phyloP scores from a whole-genome alignment of 164 flowering plant genomes.

The Sextonia rubra region DNA sequence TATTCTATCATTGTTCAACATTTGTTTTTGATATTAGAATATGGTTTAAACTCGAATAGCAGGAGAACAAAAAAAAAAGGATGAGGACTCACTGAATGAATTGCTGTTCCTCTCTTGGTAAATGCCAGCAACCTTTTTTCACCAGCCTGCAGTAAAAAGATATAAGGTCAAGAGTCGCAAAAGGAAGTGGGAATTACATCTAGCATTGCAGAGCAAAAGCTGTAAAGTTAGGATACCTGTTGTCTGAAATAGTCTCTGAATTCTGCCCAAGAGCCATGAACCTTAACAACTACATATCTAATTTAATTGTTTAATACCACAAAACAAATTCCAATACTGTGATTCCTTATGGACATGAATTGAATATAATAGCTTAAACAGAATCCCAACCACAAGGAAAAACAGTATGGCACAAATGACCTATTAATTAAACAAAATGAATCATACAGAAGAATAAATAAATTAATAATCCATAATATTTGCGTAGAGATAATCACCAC shows the following conservation, averaged over 20 bases:
- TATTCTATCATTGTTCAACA: too few species aligned
- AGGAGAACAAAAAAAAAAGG: neutral
- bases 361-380: neutral
- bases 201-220: neutral
- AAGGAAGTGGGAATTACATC: neutral
- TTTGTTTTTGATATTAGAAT: too few species aligned
- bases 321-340: neutral
- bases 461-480: neutral
- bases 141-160: constrained; percentile 53
- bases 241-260: constrained; percentile 67
- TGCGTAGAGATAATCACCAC: neutral
- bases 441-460: neutral
- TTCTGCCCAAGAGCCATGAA: constrained; percentile 87
- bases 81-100: constrained; percentile 66
- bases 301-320: constrained; percentile 20
- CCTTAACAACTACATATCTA: constrained; percentile 92
- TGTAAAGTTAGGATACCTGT: constrained; percentile 37
- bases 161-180: neutral
- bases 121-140: constrained; percentile 82
- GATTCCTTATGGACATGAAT: neutral
- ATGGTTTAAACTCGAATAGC: neutral
- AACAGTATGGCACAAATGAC: neutral
- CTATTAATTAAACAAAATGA: neutral
- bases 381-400: neutral
- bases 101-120: constrained; percentile 67